Evolutionary conservation across 495 filamentous ascomycete species (phyloP).

Genomic region (Penicillium desertorum): DNA sequence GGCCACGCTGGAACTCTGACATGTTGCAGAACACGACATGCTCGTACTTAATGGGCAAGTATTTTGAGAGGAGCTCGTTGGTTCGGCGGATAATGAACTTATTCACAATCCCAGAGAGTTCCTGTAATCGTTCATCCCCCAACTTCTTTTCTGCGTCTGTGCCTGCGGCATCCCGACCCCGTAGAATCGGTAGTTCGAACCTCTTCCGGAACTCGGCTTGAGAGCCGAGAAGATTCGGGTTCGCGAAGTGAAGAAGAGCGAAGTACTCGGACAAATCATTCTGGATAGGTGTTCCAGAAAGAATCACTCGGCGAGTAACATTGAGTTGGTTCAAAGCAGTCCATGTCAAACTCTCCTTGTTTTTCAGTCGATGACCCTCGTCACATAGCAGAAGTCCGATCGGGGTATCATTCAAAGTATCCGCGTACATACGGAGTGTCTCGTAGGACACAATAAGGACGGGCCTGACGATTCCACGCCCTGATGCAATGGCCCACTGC

Average conservation of each 20-base stretch:
- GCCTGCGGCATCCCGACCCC: conserved; percentile 87
- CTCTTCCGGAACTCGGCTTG: conserved; percentile 91
- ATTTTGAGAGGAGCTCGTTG: conserved; percentile 97
- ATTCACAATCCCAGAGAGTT: conserved; percentile 84
- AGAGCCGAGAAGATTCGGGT: conserved; percentile 86
- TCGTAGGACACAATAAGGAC: conserved; percentile 99
- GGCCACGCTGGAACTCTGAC: conserved; percentile 82
- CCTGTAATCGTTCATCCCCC: conserved; percentile 79
- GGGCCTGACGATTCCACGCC: conserved; percentile 85
- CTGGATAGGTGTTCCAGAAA: conserved; percentile 96
- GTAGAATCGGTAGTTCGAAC: conserved; percentile 89
- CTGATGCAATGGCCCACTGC: conserved; percentile 90
- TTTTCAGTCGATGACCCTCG: conserved; percentile 97
- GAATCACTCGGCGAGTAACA: conserved; percentile 86
- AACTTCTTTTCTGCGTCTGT: conserved; percentile 78
- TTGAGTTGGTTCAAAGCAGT: conserved; percentile 85
- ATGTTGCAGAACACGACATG: conserved; percentile 99
- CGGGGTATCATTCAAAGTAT: conserved; percentile 78
- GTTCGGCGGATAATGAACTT: conserved; percentile 99
- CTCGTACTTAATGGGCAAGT: conserved; percentile 97
- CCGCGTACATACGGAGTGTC: conserved; percentile 85
- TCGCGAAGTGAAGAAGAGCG: conserved; percentile 92
- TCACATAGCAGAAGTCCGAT: conserved; percentile 97
- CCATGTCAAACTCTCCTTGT: conserved; percentile 94
- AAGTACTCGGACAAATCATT: conserved; percentile 99